These are phyloP conservation scores for Chiua virens DNA, from an alignment of 768 basidiomycete genomes.

Conservation along the genomic window DNA sequence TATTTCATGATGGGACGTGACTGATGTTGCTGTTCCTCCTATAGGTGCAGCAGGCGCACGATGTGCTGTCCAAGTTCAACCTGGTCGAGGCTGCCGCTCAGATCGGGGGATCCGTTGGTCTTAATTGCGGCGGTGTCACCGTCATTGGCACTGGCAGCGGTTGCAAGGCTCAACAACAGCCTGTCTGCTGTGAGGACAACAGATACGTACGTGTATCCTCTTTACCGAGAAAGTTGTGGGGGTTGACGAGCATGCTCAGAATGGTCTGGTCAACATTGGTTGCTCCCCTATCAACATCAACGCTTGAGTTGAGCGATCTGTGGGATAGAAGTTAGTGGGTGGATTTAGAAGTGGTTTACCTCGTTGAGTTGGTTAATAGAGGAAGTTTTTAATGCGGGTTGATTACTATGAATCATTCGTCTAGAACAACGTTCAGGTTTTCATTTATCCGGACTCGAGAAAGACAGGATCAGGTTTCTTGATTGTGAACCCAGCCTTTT, in stretches of 20 bases:
- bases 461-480: no score
- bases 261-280: constrained; percentile 3
- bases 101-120: constrained; percentile 1
- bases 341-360: not conserved
- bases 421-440: no score
- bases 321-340: not conserved
- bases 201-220: not conserved
- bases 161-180: constrained; percentile 1
- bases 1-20: no score
- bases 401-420: no score
- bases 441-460: no score
- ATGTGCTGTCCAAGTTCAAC: not conserved
- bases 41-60: not conserved
- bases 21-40: no score
- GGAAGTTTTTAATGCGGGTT: no score
- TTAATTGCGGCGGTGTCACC: constrained; percentile 5
- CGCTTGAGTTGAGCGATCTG: not conserved
- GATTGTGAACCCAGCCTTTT: no score
- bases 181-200: constrained; percentile 6
- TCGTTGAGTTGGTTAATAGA: not conserved
- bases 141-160: constrained; percentile 4
- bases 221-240: not conserved
- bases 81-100: not conserved
- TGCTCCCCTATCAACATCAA: constrained; percentile 1
- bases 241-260: not conserved